Conservation (phyloP, 768 basidiomycete genomes). For the Austroboletus eburneus region DNA sequence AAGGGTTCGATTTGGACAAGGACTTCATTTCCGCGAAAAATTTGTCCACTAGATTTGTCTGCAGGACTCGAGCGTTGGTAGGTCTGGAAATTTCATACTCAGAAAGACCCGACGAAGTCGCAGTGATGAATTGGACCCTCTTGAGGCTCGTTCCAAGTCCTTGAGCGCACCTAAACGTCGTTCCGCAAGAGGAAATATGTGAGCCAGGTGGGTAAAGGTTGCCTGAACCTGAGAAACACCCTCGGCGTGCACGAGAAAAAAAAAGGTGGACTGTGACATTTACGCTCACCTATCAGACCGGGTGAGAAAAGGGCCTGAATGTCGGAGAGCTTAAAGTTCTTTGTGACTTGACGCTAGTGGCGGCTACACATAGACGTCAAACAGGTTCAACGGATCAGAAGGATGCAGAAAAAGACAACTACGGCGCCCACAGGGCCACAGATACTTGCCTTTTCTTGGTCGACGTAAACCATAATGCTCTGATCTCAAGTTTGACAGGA, state of each 20-base stretch:
- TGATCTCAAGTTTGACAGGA: slow-evolving; percentile 1
- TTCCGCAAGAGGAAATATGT: slow-evolving; percentile 4
- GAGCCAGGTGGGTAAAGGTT: background rate
- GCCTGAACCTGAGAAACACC: slow-evolving; percentile 1
- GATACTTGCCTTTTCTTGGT: slow-evolving; percentile 2
- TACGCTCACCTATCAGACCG: background rate
- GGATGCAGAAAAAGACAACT: background rate
- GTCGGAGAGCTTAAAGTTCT: background rate
- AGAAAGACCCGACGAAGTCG: too few relatives aligned
- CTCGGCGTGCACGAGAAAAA: background rate
- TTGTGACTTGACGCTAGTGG: too few relatives aligned
- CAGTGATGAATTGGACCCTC: too few relatives aligned
- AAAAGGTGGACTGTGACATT: background rate
- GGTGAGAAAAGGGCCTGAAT: background rate
- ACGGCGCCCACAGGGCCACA: background rate
- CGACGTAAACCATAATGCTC: slow-evolving; percentile 1
- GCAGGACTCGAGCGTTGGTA: background rate
- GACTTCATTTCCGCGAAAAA: background rate
- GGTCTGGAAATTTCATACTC: background rate
- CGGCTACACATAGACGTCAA: slow-evolving; percentile 2
- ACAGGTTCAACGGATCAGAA: background rate
- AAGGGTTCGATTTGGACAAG: background rate
- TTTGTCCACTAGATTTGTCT: background rate
- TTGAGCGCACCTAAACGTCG: background rate
- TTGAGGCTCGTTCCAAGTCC: background rate